Evolutionary conservation across 2,329 filamentous ascomycete genomes (phyloP).

Genomic region (Fusarium torreyae): DNA sequence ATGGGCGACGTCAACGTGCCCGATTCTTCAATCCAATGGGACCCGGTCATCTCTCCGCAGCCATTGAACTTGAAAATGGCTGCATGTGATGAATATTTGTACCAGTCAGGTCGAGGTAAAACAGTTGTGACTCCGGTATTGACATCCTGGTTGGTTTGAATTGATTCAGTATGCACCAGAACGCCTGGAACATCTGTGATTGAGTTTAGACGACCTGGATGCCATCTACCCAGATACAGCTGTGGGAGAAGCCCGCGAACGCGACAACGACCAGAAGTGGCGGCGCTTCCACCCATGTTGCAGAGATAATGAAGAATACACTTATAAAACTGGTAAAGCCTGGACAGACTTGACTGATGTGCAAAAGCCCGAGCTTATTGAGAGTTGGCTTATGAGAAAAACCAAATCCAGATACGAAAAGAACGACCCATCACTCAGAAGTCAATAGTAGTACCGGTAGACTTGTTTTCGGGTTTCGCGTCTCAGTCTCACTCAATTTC

Average conservation of each 20-base stretch:
- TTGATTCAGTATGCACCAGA: constrained; percentile 62
- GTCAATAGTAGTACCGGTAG: no score
- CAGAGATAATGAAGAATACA: neutral
- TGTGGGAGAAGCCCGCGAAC: constrained; percentile 62
- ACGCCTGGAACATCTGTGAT: constrained; percentile 67
- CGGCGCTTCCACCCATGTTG: neutral
- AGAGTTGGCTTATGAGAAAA: neutral
- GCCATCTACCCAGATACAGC: constrained; percentile 61
- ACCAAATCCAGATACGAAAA: neutral
- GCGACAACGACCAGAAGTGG: constrained; percentile 32
- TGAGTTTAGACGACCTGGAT: constrained; percentile 63
- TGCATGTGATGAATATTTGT: constrained; percentile 61
- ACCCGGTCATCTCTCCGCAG: constrained; percentile 73
- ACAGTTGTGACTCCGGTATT: constrained; percentile 68
- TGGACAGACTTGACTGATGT: no score
- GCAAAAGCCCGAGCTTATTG: no score
- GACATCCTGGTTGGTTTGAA: constrained; percentile 56
- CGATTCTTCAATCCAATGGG: constrained; percentile 74
- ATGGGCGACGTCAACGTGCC: constrained; percentile 72
- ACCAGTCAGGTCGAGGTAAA: constrained; percentile 62
- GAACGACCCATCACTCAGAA: neutral
- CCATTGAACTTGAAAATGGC: constrained; percentile 75
- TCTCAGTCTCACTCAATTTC: neutral
- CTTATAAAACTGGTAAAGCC: no score
- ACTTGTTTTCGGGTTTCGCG: neutral